These are phyloP conservation scores for Encephalitozoon intestinalis DNA, from an alignment of 371 early-diverging fungal genomes.

Conservation along the genomic window DNA sequence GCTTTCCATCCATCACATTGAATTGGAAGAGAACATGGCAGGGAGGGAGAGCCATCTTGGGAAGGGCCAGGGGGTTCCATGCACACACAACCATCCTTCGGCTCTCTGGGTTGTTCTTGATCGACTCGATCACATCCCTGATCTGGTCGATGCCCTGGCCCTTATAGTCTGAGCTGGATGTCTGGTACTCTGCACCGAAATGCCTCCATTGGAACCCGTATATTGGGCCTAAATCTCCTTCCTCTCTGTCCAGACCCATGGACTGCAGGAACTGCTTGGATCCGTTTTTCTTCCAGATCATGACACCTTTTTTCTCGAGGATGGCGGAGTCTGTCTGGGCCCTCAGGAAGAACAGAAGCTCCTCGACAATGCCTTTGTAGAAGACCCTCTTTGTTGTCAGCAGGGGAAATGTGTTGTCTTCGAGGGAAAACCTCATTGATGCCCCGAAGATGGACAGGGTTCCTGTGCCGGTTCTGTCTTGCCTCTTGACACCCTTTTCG, in stretches of 20 bases:
- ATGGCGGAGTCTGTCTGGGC: slow-evolving; percentile 78
- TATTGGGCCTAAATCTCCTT: slow-evolving; percentile 92
- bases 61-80: slow-evolving; percentile 87
- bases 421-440: slow-evolving; percentile 75
- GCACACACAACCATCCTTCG: slow-evolving; percentile 83
- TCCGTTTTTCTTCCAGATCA: slow-evolving; percentile 96
- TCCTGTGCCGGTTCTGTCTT: slow-evolving; percentile 90
- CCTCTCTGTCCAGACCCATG: slow-evolving; percentile 69
- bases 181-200: slow-evolving; percentile 85
- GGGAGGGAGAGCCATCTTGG: slow-evolving; percentile 79
- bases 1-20: slow-evolving; percentile 65
- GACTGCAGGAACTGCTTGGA: slow-evolving; percentile 78
- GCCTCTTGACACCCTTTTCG: slow-evolving; percentile 68
- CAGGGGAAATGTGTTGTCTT: slow-evolving; percentile 72
- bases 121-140: slow-evolving; percentile 73
- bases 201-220: slow-evolving; percentile 99
- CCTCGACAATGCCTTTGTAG: slow-evolving; percentile 80
- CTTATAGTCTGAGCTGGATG: slow-evolving; percentile 75
- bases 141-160: slow-evolving; percentile 91
- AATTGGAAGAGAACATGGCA: slow-evolving; percentile 89
- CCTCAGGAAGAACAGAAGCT: slow-evolving; percentile 87
- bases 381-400: slow-evolving; percentile 91
- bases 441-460: slow-evolving; percentile 84
- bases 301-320: slow-evolving; percentile 71
- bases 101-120: slow-evolving; percentile 70